Evolutionary conservation across 2,329 filamentous ascomycete species (phyloP), one percentile per base, ranked within the genome.

Genomic region (Clarireedia sp.): DNA sequence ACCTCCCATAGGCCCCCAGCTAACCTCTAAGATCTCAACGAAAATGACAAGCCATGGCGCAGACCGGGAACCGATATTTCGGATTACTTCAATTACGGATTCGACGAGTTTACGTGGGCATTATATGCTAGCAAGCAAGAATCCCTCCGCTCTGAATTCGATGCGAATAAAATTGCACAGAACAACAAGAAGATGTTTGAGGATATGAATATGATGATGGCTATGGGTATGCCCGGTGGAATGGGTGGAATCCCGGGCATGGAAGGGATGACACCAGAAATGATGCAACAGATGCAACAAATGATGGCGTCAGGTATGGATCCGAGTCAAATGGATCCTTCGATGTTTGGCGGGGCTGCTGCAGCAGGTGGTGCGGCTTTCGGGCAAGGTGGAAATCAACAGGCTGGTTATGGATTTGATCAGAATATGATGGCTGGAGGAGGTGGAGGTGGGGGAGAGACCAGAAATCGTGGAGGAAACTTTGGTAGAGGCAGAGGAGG

Each of bases 11-110:
- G 8, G 8, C n/a, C 46, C 1, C 5, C 12, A 12, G 5, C 26
- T 14, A 23, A 14, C n/a, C 38, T 51, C 8, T 51, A 33, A 79
- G 82, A 86, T 65, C 80, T 91, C 19, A 79, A 83, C 38, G 85
- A 89, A 7, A 89, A 90, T 65, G 88, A 91, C 60, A 97, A 96
- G 71, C 91, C 92, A 17, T 99, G 94, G 94, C 85, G 94, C 45
- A 86, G 91, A 61, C 94, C 94, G 0, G 94, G 94, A 47, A 91
- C 92, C 10, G 94, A 99, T 67, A 83, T 96, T 54, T 94, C 88
- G 57, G 94, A 99, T 70, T 97, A 95, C 74, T 97, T 97, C 81
- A 97, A 97, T 75, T 97, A 97, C 72, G 92, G 92, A 57, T 97
- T 97, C 68, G 92, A 97, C 73, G 92, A 97, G 72, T 97, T 96